Evolutionary conservation across 176 grass and related monocot genomes (phyloP).

Genomic region (Areca catechu): DNA sequence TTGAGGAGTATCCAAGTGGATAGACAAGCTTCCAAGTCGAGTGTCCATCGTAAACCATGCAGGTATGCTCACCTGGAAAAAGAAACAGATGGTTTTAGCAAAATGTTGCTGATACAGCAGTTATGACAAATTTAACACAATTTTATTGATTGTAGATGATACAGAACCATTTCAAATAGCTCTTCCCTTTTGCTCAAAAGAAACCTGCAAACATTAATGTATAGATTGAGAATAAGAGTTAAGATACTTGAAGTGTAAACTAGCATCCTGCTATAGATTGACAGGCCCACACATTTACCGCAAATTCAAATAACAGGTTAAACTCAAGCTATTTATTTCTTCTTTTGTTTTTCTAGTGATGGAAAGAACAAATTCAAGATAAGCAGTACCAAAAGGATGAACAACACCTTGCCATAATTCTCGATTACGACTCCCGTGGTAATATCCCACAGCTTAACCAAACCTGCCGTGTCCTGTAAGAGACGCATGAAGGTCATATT

Average conservation of each 20-base stretch:
- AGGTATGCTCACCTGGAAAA: slow-evolving; percentile 90
- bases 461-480: slow-evolving; percentile 70
- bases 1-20: slow-evolving; percentile 86
- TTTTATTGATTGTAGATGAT: slow-evolving; percentile 3
- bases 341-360: neutral
- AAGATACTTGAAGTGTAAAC: too few relatives aligned
- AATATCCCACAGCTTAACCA: slow-evolving; percentile 93
- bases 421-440: slow-evolving; percentile 77
- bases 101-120: neutral
- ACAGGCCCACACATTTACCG: too few relatives aligned
- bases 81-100: slow-evolving; percentile 9
- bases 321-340: neutral
- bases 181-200: slow-evolving; percentile 93
- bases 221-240: too few relatives aligned
- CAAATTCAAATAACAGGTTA: too few relatives aligned
- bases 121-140: slow-evolving; percentile 12
- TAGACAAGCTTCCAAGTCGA: slow-evolving; percentile 70
- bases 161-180: slow-evolving; percentile 90
- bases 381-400: neutral
- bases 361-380: neutral
- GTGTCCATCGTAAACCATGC: slow-evolving; percentile 93
- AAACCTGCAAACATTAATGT: slow-evolving; percentile 45
- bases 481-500: neutral
- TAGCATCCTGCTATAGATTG: too few relatives aligned
- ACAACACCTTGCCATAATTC: slow-evolving; percentile 86